Percentiles rank a stretch among this genome's conserved stretches.
phyloP scores from a whole-genome alignment of 345 rosid genomes.

The Eucalyptus lansdowneana region DNA sequence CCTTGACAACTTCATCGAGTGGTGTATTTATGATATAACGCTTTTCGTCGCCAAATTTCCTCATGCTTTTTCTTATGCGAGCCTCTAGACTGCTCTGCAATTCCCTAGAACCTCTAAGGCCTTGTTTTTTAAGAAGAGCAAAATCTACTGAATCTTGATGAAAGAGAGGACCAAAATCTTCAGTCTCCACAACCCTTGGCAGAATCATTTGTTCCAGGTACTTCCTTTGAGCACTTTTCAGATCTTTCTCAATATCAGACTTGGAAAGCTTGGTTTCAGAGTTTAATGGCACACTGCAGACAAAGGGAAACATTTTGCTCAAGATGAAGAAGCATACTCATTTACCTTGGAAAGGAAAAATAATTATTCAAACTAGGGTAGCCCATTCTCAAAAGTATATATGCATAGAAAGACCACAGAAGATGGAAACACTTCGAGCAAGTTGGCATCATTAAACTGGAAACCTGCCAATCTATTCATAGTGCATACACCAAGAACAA shows the following conservation, averaged over 20 bases:
- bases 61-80: slow-evolving; percentile 56
- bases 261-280: slow-evolving; percentile 45
- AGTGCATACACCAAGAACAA: background rate
- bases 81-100: slow-evolving; percentile 60
- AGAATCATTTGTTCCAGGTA: slow-evolving; percentile 66
- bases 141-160: slow-evolving; percentile 47
- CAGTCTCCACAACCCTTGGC: slow-evolving; percentile 57
- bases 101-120: slow-evolving; percentile 64
- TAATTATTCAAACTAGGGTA: background rate
- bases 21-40: slow-evolving; percentile 52
- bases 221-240: slow-evolving; percentile 61
- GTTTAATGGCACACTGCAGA: slow-evolving; percentile 34
- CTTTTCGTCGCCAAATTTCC: slow-evolving; percentile 66
- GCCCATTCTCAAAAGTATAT: background rate
- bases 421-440: background rate
- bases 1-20: slow-evolving; percentile 70
- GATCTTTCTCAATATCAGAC: slow-evolving; percentile 58
- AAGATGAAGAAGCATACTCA: background rate
- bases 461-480: background rate
- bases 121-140: slow-evolving; percentile 44
- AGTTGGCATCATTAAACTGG: background rate
- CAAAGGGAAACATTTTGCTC: background rate
- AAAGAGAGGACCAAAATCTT: slow-evolving; percentile 50
- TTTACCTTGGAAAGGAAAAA: background rate
- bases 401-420: background rate